Conservation (phyloP, 1,139 yeast genomes). For the Diutina neorugosa region DNA sequence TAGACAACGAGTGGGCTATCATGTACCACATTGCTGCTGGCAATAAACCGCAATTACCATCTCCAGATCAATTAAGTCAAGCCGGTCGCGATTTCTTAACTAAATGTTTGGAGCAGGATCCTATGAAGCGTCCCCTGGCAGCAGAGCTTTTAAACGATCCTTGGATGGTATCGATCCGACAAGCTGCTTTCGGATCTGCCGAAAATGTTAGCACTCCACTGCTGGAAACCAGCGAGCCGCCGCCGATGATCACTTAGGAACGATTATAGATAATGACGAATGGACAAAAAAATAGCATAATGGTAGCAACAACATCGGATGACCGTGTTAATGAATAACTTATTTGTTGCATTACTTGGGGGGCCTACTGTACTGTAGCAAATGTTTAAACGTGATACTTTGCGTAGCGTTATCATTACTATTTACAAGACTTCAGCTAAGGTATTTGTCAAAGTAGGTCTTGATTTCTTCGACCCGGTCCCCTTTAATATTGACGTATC, state of each 20-base stretch:
- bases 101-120: constrained; percentile 75
- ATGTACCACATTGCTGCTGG: constrained; percentile 98
- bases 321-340: too few relatives aligned
- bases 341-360: too few relatives aligned
- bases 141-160: constrained; percentile 80
- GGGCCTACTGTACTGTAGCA: neutral
- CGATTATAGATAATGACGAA: neutral
- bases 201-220: constrained; percentile 29
- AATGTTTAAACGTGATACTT: neutral
- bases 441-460: constrained; percentile 15
- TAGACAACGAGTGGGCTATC: constrained; percentile 96
- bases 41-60: constrained; percentile 78
- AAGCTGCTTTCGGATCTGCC: constrained; percentile 48
- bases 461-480: constrained; percentile 36
- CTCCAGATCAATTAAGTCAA: constrained; percentile 62
- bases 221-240: constrained; percentile 15
- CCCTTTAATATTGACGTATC: constrained; percentile 45
- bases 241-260: neutral
- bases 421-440: constrained; percentile 1
- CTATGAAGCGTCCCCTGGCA: constrained; percentile 69
- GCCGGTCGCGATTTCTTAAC: constrained; percentile 62
- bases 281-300: too few relatives aligned
- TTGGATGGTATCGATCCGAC: constrained; percentile 71
- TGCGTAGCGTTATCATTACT: neutral
- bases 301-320: too few relatives aligned